Evolutionary conservation across 2,329 filamentous ascomycete species (phyloP), one percentile per base, ranked within the genome.

Genomic region (Aspergillus ochraceus): DNA sequence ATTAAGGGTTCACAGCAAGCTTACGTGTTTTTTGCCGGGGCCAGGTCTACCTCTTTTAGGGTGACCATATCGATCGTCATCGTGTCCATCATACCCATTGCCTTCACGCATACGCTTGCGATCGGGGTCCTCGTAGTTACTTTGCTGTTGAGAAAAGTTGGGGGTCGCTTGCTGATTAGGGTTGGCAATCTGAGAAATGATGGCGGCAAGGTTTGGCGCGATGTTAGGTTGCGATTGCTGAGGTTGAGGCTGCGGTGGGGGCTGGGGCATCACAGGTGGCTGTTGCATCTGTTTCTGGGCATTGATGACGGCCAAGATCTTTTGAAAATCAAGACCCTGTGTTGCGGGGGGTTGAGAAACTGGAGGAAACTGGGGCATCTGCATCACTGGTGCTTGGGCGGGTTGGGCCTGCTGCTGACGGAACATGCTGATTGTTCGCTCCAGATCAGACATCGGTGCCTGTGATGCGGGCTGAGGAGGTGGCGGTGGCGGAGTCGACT

Each of bases 381-480:
- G 72, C 14, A 70, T 64, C 3, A 65, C 60, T 24, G 62, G 70
- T 36, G 71, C 72, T 32, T 61, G 63, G 11, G 50, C 19, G 17
- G 32, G 52, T 8, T 54, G 52, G 52, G 66, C 66, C 54, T 58
- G 58, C 51, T 64, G 72, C 55, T 74, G 72, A 24, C 71, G 68
- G 54, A 78, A 77, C 68, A 78, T 70, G 56, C 68, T 76, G 55
- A 80, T 73, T 2, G 77, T 78, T 29, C 72, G 68, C 58, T 75
- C 73, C 9, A 73, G 63, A 49, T 72, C 71, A 17, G 66, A 68
- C 60, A 70, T 61, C 1, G 67, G 66, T 4, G 65, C 59, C 52
- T 61, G 62, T 14, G 61, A 39, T 9, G 61, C 55, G 14, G 63
- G 58, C 14, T 70, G 70, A 29, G 68, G 62, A 14, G 70, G 70